Base-by-base conservation (phyloP, 306 rosid species). In the Glycine latifolia region DNA sequence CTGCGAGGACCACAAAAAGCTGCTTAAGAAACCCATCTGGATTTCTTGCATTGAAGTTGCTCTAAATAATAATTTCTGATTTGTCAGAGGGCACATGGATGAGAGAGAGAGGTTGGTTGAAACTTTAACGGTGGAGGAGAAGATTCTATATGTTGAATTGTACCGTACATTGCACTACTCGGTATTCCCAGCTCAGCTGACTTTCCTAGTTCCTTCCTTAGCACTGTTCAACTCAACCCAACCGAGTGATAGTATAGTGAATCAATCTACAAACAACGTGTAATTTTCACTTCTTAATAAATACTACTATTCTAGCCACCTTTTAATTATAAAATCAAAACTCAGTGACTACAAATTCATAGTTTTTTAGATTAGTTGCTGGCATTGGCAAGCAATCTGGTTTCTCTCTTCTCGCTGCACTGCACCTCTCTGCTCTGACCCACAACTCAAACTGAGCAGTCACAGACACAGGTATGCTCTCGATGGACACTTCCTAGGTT, bases 181-280 rank as follows among this genome's bases (percentile, higher is more conserved):
- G 12, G 63, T 2, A 0, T 52, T 8, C 14, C 4, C 1, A 50
- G 61, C 20, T 50, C 8, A 33, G 35, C 66, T 14, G 66, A 56
- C 67, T 67, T 73, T 73, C 78, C 17, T 55, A 1, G 78, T 55
- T 37, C 3, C 78, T 73, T 54, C 78, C 6, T 37, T 14, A 6
- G 1, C 77, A n/a, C 2, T 54, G 14, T 55, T 73, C 66, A 35
- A 35, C 39, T 35, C 39, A 54, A 73, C 53, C 10, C 0, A 59
- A 75, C 79, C 79, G 79, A 75, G 79, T 75, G 9, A 58, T 4
- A 54, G 58, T 7, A 26, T 26, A 26, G 31, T 26, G 31, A 26
- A 26, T 26, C 31, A 75, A 39, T 12, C 16, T 41, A 33, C 50
- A 35, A n/a, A 26, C 31, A 26, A 26, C 49, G 12, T 75, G 79